These are phyloP conservation scores for Globisporangium nagaii DNA, from an alignment of 352 stramenopile genomes.

Conservation along the genomic window DNA sequence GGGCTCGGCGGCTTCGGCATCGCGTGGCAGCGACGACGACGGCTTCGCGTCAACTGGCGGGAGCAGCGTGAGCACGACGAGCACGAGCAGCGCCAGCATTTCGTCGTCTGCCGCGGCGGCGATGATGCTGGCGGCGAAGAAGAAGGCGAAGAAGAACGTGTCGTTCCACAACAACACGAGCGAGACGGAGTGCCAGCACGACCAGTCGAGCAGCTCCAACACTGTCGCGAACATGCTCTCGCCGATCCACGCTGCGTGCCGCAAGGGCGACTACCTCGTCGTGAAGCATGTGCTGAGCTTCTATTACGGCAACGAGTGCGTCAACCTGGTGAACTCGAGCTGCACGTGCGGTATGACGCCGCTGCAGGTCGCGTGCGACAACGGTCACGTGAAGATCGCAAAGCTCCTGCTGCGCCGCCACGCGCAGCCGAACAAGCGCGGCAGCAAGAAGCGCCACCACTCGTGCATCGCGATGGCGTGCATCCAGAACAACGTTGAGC, in stretches of 20 bases:
- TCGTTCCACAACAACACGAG: slow-evolving; percentile 36
- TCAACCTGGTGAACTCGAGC: slow-evolving; percentile 61
- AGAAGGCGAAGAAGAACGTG: slow-evolving; percentile 54
- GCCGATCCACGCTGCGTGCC: slow-evolving; percentile 64
- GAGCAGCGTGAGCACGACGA: background rate
- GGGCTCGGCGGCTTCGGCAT: slow-evolving; percentile 12
- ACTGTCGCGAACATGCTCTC: slow-evolving; percentile 29
- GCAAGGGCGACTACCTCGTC: slow-evolving; percentile 49
- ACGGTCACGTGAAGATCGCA: slow-evolving; percentile 43
- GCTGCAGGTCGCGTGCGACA: slow-evolving; percentile 60
- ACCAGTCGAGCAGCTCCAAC: slow-evolving; percentile 5
- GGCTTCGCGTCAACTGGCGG: slow-evolving; percentile 9
- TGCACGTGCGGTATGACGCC: slow-evolving; percentile 66
- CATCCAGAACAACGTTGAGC: slow-evolving; percentile 30
- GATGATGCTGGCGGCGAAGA: slow-evolving; percentile 12
- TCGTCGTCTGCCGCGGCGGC: background rate
- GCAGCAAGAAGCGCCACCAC: slow-evolving; percentile 32
- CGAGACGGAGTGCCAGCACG: slow-evolving; percentile 18
- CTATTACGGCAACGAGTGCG: slow-evolving; percentile 48
- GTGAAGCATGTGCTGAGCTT: slow-evolving; percentile 69
- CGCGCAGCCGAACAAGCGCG: slow-evolving; percentile 44
- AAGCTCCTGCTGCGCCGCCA: slow-evolving; percentile 59
- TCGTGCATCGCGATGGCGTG: slow-evolving; percentile 52
- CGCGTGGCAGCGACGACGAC: slow-evolving; percentile 10
- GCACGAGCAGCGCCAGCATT: slow-evolving; percentile 4